Evolutionary conservation across 306 rosid species (phyloP).

Genomic region (Sophora flavescens): DNA sequence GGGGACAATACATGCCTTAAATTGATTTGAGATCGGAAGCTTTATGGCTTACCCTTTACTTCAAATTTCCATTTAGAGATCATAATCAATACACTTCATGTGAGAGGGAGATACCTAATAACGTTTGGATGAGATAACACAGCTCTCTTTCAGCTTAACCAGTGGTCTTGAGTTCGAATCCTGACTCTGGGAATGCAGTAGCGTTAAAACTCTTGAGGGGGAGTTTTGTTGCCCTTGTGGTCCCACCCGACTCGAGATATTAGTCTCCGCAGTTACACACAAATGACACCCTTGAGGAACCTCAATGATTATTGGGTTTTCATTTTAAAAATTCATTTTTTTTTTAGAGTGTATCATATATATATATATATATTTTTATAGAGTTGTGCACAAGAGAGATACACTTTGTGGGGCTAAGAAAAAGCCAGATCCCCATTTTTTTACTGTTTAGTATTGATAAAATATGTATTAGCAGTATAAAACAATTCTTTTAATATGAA

Average conservation of each 20-base stretch:
- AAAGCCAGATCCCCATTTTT: background rate
- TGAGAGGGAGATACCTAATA: background rate
- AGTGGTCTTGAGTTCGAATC: too few species aligned
- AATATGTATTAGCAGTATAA: background rate
- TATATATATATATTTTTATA: background rate
- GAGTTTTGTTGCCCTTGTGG: too few species aligned
- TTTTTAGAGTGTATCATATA: too few species aligned
- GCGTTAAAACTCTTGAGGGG: too few species aligned
- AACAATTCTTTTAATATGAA: slow-evolving; percentile 8
- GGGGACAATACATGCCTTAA: slow-evolving; percentile 64
- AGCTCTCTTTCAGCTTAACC: too few species aligned
- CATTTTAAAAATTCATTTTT: background rate
- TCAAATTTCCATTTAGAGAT: slow-evolving; percentile 48
- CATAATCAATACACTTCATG: slow-evolving; percentile 47
- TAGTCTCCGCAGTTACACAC: too few species aligned
- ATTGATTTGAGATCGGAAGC: slow-evolving; percentile 43
- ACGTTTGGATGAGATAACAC: too few species aligned
- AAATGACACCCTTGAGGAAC: background rate
- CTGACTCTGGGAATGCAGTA: too few species aligned
- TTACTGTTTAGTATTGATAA: slow-evolving; percentile 3
- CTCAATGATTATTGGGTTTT: slow-evolving; percentile 17
- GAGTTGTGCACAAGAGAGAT: background rate
- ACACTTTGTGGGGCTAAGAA: slow-evolving; percentile 9
- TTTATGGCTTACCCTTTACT: slow-evolving; percentile 42
- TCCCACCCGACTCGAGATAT: too few species aligned